Conservation (phyloP, 352 stramenopile genomes). For the Phytopythium litorale region DNA sequence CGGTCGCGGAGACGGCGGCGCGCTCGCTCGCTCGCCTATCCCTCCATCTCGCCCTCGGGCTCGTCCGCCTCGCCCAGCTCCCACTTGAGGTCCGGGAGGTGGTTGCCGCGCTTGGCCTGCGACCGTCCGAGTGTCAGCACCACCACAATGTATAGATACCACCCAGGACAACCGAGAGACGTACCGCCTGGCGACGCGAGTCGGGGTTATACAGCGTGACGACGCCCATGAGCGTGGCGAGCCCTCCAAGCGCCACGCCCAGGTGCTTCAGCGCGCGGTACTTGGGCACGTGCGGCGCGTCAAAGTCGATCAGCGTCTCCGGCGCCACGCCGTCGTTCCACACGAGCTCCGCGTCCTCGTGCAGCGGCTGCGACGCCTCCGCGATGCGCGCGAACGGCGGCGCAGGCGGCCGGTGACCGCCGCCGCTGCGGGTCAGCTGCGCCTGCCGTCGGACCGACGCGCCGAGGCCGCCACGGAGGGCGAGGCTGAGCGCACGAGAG, state of each 20-base stretch:
- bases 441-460: constrained; percentile 45
- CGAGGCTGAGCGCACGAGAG: constrained; percentile 52
- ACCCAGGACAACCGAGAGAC: constrained; percentile 13
- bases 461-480: constrained; percentile 59
- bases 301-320: constrained; percentile 88
- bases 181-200: constrained; percentile 73
- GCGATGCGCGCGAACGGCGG: constrained; percentile 80
- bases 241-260: constrained; percentile 41
- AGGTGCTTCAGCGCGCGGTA: constrained; percentile 68
- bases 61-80: constrained; percentile 71
- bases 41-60: constrained; percentile 80
- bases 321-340: constrained; percentile 86
- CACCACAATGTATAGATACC: too few relatives aligned
- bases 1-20: not conserved
- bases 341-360: constrained; percentile 79
- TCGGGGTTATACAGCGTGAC: constrained; percentile 81
- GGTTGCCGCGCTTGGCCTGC: constrained; percentile 69
- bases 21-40: constrained; percentile 31
- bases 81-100: constrained; percentile 78
- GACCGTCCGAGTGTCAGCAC: not conserved
- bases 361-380: constrained; percentile 51
- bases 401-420: constrained; percentile 58
- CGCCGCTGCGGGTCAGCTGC: constrained; percentile 39
- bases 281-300: constrained; percentile 82
- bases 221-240: constrained; percentile 73